Evolutionary conservation across 2,329 filamentous ascomycete species (phyloP).

Genomic region (Penicillium sp.): DNA sequence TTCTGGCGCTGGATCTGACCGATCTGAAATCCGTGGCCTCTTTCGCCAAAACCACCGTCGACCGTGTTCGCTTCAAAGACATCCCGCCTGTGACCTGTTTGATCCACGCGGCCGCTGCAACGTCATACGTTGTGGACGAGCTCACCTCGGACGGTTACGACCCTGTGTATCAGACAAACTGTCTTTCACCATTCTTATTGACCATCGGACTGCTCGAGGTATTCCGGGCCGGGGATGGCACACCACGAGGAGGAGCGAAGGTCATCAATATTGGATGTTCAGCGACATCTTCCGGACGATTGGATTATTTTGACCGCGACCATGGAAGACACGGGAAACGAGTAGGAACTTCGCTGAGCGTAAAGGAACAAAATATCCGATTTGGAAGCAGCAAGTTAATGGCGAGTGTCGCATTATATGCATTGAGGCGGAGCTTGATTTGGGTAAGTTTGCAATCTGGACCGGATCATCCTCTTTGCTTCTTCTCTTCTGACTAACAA

Average conservation of each 20-base stretch:
- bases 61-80: slow-evolving; percentile 32
- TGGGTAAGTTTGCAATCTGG: slow-evolving; percentile 25
- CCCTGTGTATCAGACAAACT: slow-evolving; percentile 39
- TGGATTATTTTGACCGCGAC: slow-evolving; percentile 34
- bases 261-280: slow-evolving; percentile 39
- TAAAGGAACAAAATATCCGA: slow-evolving; percentile 30
- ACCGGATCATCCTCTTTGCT: background rate
- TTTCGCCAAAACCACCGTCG: slow-evolving; percentile 33
- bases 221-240: slow-evolving; percentile 35
- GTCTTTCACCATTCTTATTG: slow-evolving; percentile 36
- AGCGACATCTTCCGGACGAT: slow-evolving; percentile 28
- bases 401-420: slow-evolving; percentile 36
- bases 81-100: slow-evolving; percentile 36
- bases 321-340: slow-evolving; percentile 16
- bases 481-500: background rate
- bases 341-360: slow-evolving; percentile 27
- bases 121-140: slow-evolving; percentile 33
- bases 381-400: slow-evolving; percentile 38
- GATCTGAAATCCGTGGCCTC: slow-evolving; percentile 32
- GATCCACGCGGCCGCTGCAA: slow-evolving; percentile 34
- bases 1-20: slow-evolving; percentile 30
- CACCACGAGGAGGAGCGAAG: slow-evolving; percentile 30
- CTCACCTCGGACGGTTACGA: slow-evolving; percentile 35
- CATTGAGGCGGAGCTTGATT: slow-evolving; percentile 35
- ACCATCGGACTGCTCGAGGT: slow-evolving; percentile 37